phyloP scores from a whole-genome alignment of 371 early-diverging fungal species.

The Apophysomyces elegans region DNA sequence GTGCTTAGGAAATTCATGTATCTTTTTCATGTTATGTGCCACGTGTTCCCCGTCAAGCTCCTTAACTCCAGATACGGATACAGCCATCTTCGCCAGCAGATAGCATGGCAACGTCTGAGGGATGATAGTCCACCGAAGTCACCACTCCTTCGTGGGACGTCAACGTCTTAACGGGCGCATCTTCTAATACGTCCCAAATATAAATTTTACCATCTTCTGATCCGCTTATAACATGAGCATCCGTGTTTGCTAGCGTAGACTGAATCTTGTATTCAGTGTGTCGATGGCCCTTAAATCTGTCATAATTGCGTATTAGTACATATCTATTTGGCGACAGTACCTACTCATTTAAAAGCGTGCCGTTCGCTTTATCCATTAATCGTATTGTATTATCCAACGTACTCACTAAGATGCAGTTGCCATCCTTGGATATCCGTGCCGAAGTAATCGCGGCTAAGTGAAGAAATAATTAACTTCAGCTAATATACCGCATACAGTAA shows the following conservation, averaged over 20 bases:
- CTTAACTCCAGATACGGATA: slow-evolving; percentile 56
- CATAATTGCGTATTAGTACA: slow-evolving; percentile 4
- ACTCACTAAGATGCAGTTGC: slow-evolving; percentile 77
- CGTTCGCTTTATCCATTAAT: slow-evolving; percentile 83
- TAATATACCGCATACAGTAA: slow-evolving; percentile 1
- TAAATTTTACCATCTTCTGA: slow-evolving; percentile 89
- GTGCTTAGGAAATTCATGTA: neutral
- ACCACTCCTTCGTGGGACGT: slow-evolving; percentile 44
- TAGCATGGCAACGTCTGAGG: slow-evolving; percentile 46
- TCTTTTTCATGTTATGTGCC: neutral
- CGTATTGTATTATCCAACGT: slow-evolving; percentile 78
- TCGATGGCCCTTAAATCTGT: slow-evolving; percentile 80
- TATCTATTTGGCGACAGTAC: slow-evolving; percentile 2
- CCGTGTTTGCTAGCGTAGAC: slow-evolving; percentile 70
- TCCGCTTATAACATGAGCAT: slow-evolving; percentile 83
- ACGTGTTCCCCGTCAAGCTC: slow-evolving; percentile 1
- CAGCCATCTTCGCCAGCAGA: slow-evolving; percentile 63
- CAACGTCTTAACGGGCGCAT: slow-evolving; percentile 23
- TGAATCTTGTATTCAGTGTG: slow-evolving; percentile 78
- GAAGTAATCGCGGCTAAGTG: slow-evolving; percentile 80
- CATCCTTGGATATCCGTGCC: slow-evolving; percentile 71
- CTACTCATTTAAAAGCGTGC: slow-evolving; percentile 76
- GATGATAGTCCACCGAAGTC: slow-evolving; percentile 48
- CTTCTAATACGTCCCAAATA: slow-evolving; percentile 86
- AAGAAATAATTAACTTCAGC: neutral